A percentile compares a stretch with the other conserved stretches of the same genome.
Conservation (phyloP, 371 early-diverging fungal species). For the Encephalitozoon intestinalis region DNA sequence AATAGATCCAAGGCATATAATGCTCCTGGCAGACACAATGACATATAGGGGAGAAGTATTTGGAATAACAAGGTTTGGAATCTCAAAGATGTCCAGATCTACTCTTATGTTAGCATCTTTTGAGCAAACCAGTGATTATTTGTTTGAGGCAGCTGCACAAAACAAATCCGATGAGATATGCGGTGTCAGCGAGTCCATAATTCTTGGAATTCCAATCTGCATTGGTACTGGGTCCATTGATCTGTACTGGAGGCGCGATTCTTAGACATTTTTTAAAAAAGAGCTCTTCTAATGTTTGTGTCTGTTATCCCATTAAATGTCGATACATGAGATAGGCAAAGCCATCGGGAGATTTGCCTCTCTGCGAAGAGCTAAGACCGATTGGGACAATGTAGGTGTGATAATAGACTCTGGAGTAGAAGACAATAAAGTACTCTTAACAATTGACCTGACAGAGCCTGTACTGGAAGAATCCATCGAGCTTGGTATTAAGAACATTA, state of each 20-base stretch:
- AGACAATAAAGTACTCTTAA: constrained; percentile 76
- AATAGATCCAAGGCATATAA: constrained; percentile 88
- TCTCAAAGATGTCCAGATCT: constrained; percentile 92
- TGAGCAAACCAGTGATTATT: constrained; percentile 95
- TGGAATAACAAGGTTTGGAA: constrained; percentile 96
- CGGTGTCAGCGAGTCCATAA: constrained; percentile 95
- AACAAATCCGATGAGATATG: constrained; percentile 78
- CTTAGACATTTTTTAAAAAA: neutral
- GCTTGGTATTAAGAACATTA: constrained; percentile 61
- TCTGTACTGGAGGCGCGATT: constrained; percentile 62
- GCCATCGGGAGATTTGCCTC: constrained; percentile 77
- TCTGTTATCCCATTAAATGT: neutral
- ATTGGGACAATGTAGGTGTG: constrained; percentile 83
- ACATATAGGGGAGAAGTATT: constrained; percentile 91
- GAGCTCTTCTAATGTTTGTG: neutral
- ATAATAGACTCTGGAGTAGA: constrained; percentile 62
- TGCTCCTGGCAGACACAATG: constrained; percentile 95
- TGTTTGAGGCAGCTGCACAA: constrained; percentile 89
- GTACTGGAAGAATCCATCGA: constrained; percentile 77
- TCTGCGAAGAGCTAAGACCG: constrained; percentile 69
- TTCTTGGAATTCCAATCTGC: constrained; percentile 90
- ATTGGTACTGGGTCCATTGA: constrained; percentile 92
- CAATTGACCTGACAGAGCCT: constrained; percentile 77
- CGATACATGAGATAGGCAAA: constrained; percentile 50
- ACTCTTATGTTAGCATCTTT: constrained; percentile 98